Percentiles rank a stretch among this genome's conserved stretches.
Conservation (phyloP, 192 early-diverging fungal species). For the Rhizophagus sp. region DNA sequence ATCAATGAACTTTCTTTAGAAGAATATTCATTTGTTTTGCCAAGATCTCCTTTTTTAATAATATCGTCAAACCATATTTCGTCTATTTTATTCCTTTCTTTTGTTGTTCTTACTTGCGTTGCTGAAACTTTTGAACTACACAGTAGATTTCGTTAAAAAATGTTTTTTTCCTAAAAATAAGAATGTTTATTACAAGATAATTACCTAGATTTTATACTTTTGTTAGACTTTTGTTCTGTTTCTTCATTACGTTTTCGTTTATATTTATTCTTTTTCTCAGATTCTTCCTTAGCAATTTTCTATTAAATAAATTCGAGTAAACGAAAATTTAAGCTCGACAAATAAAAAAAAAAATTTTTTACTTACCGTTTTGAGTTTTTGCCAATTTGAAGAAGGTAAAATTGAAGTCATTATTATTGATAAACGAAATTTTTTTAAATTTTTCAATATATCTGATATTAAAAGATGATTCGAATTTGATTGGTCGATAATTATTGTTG, state of each 20-base stretch:
- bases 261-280: not conserved
- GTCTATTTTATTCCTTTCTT: not conserved
- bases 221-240: not conserved
- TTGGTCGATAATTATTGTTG: too few species aligned
- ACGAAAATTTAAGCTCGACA: not conserved
- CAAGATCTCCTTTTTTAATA: not conserved
- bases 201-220: slow-evolving; percentile 8
- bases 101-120: not conserved
- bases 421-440: not conserved
- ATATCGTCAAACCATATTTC: not conserved
- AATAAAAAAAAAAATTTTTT: not conserved
- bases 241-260: slow-evolving; percentile 3
- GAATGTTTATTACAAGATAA: not conserved
- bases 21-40: not conserved
- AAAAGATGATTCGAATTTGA: too few species aligned
- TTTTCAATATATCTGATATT: too few species aligned
- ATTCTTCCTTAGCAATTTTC: not conserved
- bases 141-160: not conserved
- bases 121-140: not conserved
- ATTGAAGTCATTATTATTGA: not conserved
- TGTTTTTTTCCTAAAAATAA: not conserved
- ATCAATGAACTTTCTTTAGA: not conserved
- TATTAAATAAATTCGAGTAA: not conserved
- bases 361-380: not conserved
- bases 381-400: slow-evolving; percentile 10